Conservation (phyloP, 179 eudicot species). For the Silene vulgaris region DNA sequence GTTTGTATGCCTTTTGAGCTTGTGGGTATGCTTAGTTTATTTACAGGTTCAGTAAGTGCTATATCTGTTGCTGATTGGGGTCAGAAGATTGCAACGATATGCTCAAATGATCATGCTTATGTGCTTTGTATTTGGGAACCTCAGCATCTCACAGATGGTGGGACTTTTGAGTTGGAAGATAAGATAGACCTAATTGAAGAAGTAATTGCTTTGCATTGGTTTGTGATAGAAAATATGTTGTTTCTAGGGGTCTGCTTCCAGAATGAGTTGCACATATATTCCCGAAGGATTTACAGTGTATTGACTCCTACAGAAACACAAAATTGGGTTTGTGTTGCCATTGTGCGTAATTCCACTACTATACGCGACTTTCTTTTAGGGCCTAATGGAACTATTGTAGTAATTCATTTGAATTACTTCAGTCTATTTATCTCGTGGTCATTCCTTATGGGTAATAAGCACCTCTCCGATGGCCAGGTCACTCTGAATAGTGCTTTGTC, state of each 20-base stretch:
- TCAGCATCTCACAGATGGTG: constrained; percentile 42
- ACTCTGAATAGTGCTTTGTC: constrained; percentile 15
- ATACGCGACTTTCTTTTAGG: constrained; percentile 67
- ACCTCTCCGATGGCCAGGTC: constrained; percentile 19
- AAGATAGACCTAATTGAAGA: constrained; percentile 46
- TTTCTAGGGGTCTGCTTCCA: constrained; percentile 72
- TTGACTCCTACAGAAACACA: constrained; percentile 38
- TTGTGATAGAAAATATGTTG: constrained; percentile 52
- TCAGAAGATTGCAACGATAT: constrained; percentile 66
- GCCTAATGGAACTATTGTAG: constrained; percentile 50
- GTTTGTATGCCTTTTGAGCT: constrained; percentile 55
- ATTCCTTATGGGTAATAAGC: constrained; percentile 30
- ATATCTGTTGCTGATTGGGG: constrained; percentile 63
- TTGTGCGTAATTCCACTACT: constrained; percentile 33
- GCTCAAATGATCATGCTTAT: constrained; percentile 30
- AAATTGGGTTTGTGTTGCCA: constrained; percentile 67
- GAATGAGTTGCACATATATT: constrained; percentile 70
- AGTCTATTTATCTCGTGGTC: constrained; percentile 63
- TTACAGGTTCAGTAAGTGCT: constrained; percentile 46
- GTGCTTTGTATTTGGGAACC: constrained; percentile 61
- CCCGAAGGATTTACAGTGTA: constrained; percentile 37
- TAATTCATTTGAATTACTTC: constrained; percentile 57
- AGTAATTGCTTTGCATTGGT: constrained; percentile 61
- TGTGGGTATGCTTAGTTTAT: constrained; percentile 64
- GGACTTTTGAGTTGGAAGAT: constrained; percentile 61